Base-by-base conservation (phyloP, 2,329 filamentous ascomycete species). In the Phaeosphaeria sp. region DNA sequence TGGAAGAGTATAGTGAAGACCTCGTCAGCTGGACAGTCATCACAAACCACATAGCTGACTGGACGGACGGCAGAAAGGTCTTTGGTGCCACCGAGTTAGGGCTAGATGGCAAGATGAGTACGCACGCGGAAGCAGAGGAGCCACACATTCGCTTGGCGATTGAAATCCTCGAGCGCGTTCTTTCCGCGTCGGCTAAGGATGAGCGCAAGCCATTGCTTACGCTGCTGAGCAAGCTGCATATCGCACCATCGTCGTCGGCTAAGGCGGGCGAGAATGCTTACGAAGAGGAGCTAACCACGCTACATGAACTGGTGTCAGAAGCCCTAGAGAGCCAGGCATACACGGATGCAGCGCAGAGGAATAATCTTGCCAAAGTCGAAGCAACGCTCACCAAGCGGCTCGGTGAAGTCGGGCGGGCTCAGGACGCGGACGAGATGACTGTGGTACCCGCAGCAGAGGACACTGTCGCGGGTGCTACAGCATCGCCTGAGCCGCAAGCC, bases 11-110 rank as follows among this genome's bases (percentile, higher is more conserved):
- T 30, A 91, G 90, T 23, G 76, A 76, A 23, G 78, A 77, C 27
- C 93, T 96, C 87, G 90, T 94, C 9, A 88, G 89, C 66, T 85
- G 96, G 63, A 85, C 87, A 44, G 86, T 89, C 2, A 91, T 96
- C 56, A 92, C 91, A 0, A 88, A 91, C 2, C 94, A 93, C 70
- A 80, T 98, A 7, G 87, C 93, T 0, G 94, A 98, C 74, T 98
- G 94, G 95, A 98, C 94, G 0, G 94, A 98, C 75, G 93, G 93
- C 39, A 84, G 94, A 50, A 93, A 96, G 76, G 82, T 87, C 6
- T 80, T 87, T 11, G 82, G 91, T 80, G 79, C 90, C 79, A 78
- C 84, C 0, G 68, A 76, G 27, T 36, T 72, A 80, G 57, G 79
- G 15, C 57, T 73, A n/a, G 70, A 75, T 30, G 71, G 73, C 17